These are phyloP conservation scores for Euphrasia arctica DNA, from an alignment of 305 asterid species.

Conservation along the genomic window DNA sequence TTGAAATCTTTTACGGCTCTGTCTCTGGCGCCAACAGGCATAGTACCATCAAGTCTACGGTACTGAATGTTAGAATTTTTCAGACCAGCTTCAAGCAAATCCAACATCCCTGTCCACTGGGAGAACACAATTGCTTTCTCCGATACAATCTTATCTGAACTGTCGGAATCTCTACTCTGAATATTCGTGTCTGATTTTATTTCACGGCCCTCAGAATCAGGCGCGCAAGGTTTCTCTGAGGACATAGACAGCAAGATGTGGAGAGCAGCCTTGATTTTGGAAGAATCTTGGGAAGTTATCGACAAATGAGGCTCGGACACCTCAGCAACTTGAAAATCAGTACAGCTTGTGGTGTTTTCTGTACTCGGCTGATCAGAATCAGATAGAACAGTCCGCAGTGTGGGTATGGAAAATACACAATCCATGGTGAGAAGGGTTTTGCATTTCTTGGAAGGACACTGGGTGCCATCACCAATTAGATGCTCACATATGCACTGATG, in stretches of 20 bases:
- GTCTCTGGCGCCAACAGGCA: constrained; percentile 86
- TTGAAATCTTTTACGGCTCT: constrained; percentile 94
- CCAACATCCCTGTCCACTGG: constrained; percentile 99
- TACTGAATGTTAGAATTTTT: constrained; percentile 67
- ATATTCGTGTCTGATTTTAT: not conserved
- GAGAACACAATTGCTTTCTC: constrained; percentile 98
- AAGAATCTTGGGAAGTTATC: constrained; percentile 59
- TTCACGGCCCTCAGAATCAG: not conserved
- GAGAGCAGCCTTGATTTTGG: constrained; percentile 89
- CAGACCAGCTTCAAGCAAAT: constrained; percentile 81
- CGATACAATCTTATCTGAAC: constrained; percentile 27
- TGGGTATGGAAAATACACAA: constrained; percentile 55
- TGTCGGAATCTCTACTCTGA: not conserved
- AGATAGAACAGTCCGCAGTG: constrained; percentile 51
- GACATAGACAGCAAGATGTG: constrained; percentile 58
- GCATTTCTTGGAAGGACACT: constrained; percentile 82
- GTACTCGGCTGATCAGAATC: constrained; percentile 43
- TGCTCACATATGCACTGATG: constrained; percentile 91
- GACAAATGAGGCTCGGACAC: constrained; percentile 33
- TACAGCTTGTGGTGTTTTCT: constrained; percentile 31
- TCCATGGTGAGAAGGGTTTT: constrained; percentile 49
- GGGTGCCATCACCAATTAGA: constrained; percentile 67
- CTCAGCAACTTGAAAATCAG: constrained; percentile 37
- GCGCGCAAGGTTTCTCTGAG: not conserved
- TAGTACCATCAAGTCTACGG: constrained; percentile 95